These are phyloP conservation scores for Sideroxylon spinosum DNA, from an alignment of 179 eudicot genomes.

Conservation along the genomic window DNA sequence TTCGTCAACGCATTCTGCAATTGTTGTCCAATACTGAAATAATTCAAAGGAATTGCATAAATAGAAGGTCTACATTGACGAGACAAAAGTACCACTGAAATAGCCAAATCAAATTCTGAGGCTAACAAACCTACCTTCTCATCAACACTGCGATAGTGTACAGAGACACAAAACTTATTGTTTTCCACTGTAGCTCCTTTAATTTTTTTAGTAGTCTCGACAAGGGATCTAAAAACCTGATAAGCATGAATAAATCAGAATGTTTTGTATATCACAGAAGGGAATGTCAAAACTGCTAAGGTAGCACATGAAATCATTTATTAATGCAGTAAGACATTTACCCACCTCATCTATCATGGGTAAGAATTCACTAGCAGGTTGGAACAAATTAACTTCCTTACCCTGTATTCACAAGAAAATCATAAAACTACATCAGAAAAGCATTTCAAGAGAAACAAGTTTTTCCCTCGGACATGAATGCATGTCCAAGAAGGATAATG, in stretches of 20 bases:
- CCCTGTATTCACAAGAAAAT: slow-evolving; percentile 36
- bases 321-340: not conserved
- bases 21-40: slow-evolving; percentile 61
- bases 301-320: not conserved
- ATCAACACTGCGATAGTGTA: slow-evolving; percentile 67
- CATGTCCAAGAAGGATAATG: not conserved
- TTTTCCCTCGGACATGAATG: not conserved
- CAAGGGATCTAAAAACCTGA: slow-evolving; percentile 63
- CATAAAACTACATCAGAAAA: not conserved
- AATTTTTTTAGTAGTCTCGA: slow-evolving; percentile 57
- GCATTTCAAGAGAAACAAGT: not conserved
- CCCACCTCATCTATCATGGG: slow-evolving; percentile 88
- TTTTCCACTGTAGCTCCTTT: slow-evolving; percentile 73
- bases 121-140: slow-evolving; percentile 50
- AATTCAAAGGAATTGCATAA: slow-evolving; percentile 12
- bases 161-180: slow-evolving; percentile 86
- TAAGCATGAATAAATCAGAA: slow-evolving; percentile 9
- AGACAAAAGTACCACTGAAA: not conserved
- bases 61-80: not conserved
- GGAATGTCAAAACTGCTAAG: not conserved
- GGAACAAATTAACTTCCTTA: slow-evolving; percentile 77
- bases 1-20: slow-evolving; percentile 53
- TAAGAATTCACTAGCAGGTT: slow-evolving; percentile 85
- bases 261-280: not conserved
- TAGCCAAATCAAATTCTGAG: not conserved